These are phyloP conservation scores for Candida michaelii DNA, from an alignment of 805 yeast species.

Conservation along the genomic window DNA sequence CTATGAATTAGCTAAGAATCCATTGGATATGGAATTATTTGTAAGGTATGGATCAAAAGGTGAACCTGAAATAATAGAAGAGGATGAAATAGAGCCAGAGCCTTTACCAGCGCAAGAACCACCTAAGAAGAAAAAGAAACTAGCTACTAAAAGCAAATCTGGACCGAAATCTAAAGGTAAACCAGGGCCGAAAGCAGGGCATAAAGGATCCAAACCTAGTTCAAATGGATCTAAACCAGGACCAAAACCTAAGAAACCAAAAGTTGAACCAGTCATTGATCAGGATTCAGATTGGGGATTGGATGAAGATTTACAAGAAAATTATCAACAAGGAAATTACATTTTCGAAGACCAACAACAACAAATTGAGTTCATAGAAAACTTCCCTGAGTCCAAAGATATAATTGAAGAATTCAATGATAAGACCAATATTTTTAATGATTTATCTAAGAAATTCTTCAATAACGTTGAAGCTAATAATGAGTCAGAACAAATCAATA, in stretches of 20 bases:
- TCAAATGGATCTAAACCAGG: slow-evolving; percentile 7
- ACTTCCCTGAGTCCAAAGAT: slow-evolving; percentile 25
- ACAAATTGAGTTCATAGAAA: slow-evolving; percentile 24
- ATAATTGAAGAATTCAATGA: slow-evolving; percentile 22
- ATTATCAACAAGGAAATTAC: slow-evolving; percentile 28
- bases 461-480: slow-evolving; percentile 14
- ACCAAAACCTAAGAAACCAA: slow-evolving; percentile 10
- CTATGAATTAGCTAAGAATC: slow-evolving; percentile 50
- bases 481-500: slow-evolving; percentile 12
- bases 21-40: slow-evolving; percentile 43
- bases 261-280: slow-evolving; percentile 10
- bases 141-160: background rate
- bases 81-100: slow-evolving; percentile 14
- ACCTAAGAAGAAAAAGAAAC: slow-evolving; percentile 2
- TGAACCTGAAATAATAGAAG: slow-evolving; percentile 39
- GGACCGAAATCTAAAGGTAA: background rate
- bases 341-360: slow-evolving; percentile 33
- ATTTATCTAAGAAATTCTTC: slow-evolving; percentile 5
- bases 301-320: slow-evolving; percentile 32
- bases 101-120: slow-evolving; percentile 5
- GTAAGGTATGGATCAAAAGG: slow-evolving; percentile 42
- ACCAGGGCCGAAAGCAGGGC: slow-evolving; percentile 1
- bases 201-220: slow-evolving; percentile 2
- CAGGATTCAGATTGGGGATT: slow-evolving; percentile 45
- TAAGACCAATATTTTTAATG: slow-evolving; percentile 15